Base-by-base conservation (phyloP, 495 filamentous ascomycete genomes). In the Penicillium lividum region DNA sequence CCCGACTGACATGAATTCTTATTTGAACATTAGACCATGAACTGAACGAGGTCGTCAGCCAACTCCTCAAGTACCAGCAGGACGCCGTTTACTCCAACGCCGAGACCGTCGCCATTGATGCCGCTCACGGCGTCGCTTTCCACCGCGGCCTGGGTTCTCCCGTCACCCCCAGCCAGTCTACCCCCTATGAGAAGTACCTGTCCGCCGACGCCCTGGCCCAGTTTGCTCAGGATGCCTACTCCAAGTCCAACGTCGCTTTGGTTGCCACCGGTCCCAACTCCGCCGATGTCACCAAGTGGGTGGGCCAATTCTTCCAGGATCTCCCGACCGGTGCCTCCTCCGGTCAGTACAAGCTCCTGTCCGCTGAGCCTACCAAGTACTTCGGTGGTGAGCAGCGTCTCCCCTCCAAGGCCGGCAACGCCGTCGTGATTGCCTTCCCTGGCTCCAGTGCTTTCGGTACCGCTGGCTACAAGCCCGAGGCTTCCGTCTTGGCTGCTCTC, bases 371-470 rank as follows among this genome's bases (percentile, higher is more conserved):
- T 49, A 85, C 86, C 65, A 92, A 92, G 73, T 99, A 97, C 83
- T 88, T 85, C 70, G 94, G 94, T 67, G 94, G 94, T 65, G 91
- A 99, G 81, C 89, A 96, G 79, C 89, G 94, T 54, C 90, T 93
- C 59, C 75, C 91, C 45, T 89, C 89, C 71, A 81, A 80, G 61
- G 76, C 77, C 51, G 85, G 87, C 48, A 97, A 87, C 66, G 80
- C 92, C 53, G 71, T 96, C 60, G 90, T 96, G 49, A 84, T 99
- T 68, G 93, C 85, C 54, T 97, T 99, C 85, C 89, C 92, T 43
- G 93, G 94, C 47, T 92, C 91, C 52, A 86, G 89, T 71, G 86
- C 88, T 40, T 84, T 83, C 66, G 85, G 79, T 34, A 70, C 87
- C 51, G 81, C 86, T 58, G 79, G 80, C 51, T 93, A 87, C 82